Conservation (phyloP, 2,329 filamentous ascomycete genomes). For the Plenodomus lindquistii region DNA sequence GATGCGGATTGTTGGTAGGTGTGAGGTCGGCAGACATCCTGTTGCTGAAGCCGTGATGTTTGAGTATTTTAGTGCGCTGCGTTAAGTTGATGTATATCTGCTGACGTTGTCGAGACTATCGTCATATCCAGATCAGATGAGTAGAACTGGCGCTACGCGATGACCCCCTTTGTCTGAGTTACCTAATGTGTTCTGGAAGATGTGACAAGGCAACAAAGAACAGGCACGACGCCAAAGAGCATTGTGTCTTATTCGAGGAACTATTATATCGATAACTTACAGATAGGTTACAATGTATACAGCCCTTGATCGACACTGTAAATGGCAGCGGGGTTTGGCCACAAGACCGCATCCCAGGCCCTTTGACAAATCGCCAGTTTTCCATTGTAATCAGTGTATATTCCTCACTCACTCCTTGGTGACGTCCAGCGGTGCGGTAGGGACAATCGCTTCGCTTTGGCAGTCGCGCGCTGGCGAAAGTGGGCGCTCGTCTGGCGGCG, state of each 20-base stretch:
- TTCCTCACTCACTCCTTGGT: slow-evolving; percentile 7
- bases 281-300: background rate
- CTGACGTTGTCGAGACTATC: background rate
- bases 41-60: background rate
- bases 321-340: too few relatives aligned
- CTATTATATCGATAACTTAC: background rate
- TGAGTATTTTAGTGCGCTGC: background rate
- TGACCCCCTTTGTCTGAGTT: background rate
- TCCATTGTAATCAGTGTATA: too few relatives aligned
- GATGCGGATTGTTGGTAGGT: background rate
- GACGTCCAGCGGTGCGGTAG: slow-evolving; percentile 19
- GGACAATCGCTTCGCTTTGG: slow-evolving; percentile 30
- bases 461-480: slow-evolving; percentile 21
- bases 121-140: background rate
- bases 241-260: background rate
- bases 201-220: background rate
- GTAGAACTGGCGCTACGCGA: background rate
- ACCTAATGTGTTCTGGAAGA: background rate
- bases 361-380: too few relatives aligned
- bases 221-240: background rate
- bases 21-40: too few relatives aligned
- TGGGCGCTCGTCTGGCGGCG: slow-evolving; percentile 28
- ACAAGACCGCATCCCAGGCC: too few relatives aligned
- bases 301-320: background rate
- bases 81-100: background rate